Evolutionary conservation across 768 basidiomycete genomes (phyloP).

Genomic region (Rhodotorula diobovata): DNA sequence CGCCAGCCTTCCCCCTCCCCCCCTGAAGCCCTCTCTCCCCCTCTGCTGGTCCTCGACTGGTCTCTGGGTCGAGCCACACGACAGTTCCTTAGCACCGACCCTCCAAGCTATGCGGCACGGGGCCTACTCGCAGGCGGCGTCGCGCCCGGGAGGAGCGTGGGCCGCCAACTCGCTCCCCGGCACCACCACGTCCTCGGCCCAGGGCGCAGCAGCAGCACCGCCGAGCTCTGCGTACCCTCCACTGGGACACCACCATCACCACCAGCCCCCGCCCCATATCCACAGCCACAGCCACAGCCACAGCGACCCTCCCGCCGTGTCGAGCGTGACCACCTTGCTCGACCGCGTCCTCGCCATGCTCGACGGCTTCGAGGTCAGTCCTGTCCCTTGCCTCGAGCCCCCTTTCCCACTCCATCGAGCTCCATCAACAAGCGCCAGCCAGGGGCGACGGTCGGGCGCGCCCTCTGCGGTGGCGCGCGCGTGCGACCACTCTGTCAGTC

Average conservation of each 20-base stretch:
- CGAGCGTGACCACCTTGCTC: constrained; percentile 19
- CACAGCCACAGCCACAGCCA: neutral
- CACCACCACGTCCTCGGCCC: too few relatives aligned
- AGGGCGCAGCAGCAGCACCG: neutral
- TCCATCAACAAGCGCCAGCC: too few relatives aligned
- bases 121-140: constrained; percentile 9
- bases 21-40: neutral
- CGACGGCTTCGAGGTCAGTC: constrained; percentile 34
- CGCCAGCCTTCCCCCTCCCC: too few relatives aligned
- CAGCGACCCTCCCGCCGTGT: neutral
- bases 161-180: constrained; percentile 1
- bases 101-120: constrained; percentile 13
- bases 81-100: too few relatives aligned
- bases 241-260: neutral
- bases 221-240: constrained; percentile 1
- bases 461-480: too few relatives aligned
- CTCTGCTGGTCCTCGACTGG: neutral
- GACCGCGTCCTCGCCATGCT: constrained; percentile 33
- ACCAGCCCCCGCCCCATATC: neutral
- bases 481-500: too few relatives aligned
- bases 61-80: too few relatives aligned
- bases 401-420: neutral
- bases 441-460: too few relatives aligned
- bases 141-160: constrained; percentile 1
- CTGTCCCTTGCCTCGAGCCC: neutral